phyloP scores from a whole-genome alignment of 441 rosid species.

The Corymbia citriodora region DNA sequence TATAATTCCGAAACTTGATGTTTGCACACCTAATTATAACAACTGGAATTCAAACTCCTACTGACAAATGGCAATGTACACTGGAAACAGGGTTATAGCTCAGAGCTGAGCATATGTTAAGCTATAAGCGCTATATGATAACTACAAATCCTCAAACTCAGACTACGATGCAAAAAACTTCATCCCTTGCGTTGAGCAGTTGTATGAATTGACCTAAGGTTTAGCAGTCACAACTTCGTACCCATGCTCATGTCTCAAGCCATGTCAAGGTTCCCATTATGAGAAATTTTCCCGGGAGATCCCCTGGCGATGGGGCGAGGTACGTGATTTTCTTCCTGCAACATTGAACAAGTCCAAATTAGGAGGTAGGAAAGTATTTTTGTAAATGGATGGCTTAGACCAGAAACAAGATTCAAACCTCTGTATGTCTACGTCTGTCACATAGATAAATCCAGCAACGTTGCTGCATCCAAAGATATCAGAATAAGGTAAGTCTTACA shows the following conservation, averaged over 20 bases:
- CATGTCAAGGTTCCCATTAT: slow-evolving; percentile 70
- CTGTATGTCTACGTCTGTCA: slow-evolving; percentile 50
- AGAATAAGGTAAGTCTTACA: neutral
- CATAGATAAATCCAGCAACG: slow-evolving; percentile 66
- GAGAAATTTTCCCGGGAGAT: slow-evolving; percentile 63
- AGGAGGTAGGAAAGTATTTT: neutral
- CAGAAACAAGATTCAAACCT: neutral
- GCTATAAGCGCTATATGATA: neutral
- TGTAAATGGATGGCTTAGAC: neutral
- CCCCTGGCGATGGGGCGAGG: slow-evolving; percentile 66
- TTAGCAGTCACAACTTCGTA: neutral
- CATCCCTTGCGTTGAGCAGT: neutral
- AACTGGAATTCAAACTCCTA: neutral
- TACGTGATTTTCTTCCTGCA: slow-evolving; percentile 65
- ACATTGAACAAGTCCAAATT: neutral
- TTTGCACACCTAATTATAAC: neutral
- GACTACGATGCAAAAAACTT: neutral
- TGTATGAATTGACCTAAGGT: neutral
- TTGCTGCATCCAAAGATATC: slow-evolving; percentile 34
- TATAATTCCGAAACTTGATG: neutral
- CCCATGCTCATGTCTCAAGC: slow-evolving; percentile 61
- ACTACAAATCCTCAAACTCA: neutral
- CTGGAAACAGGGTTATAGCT: neutral
- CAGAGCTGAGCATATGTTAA: neutral
- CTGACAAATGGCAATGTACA: neutral